Evolutionary conservation across 2,329 filamentous ascomycete genomes (phyloP).

Genomic region (Chaetomium olivaceum): DNA sequence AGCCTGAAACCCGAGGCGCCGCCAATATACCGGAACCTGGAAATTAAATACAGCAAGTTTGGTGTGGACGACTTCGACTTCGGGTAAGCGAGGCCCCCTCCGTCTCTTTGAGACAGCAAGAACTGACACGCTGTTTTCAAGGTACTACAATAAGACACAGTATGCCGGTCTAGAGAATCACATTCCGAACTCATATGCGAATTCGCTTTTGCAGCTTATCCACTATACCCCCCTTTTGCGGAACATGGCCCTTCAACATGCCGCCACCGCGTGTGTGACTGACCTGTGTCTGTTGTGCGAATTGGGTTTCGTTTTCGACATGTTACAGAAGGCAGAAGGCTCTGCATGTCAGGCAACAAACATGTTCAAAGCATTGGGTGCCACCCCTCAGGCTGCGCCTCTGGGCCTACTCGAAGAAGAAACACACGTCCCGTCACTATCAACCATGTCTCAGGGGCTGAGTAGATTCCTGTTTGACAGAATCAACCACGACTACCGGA

Average conservation of each 20-base stretch:
- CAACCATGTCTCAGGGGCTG: conserved; percentile 80
- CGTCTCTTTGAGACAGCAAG: not conserved
- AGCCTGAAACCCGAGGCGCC: conserved; percentile 80
- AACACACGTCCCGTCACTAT: conserved; percentile 68
- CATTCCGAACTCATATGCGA: conserved; percentile 95
- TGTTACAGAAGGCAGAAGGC: conserved; percentile 93
- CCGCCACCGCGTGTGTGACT: conserved; percentile 78
- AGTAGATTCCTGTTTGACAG: conserved; percentile 84
- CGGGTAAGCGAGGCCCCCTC: conserved; percentile 55
- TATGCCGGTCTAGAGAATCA: conserved; percentile 95
- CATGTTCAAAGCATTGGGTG: conserved; percentile 84
- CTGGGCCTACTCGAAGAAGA: conserved; percentile 86
- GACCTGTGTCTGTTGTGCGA: conserved; percentile 90
- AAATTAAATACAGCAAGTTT: conserved; percentile 99
- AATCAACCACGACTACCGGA: conserved; percentile 73
- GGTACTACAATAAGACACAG: conserved; percentile 90
- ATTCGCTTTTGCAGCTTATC: conserved; percentile 85
- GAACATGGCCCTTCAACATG: conserved; percentile 85
- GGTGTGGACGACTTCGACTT: conserved; percentile 99
- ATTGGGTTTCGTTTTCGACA: conserved; percentile 92
- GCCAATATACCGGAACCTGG: conserved; percentile 86
- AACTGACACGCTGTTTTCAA: conserved; percentile 12
- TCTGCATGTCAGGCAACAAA: conserved; percentile 97
- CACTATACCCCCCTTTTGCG: conserved; percentile 86
- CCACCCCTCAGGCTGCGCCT: conserved; percentile 73